Percentiles rank a stretch among this genome's conserved stretches.
Conservation (phyloP, 495 filamentous ascomycete genomes). For the Trichoderma parareesei region DNA sequence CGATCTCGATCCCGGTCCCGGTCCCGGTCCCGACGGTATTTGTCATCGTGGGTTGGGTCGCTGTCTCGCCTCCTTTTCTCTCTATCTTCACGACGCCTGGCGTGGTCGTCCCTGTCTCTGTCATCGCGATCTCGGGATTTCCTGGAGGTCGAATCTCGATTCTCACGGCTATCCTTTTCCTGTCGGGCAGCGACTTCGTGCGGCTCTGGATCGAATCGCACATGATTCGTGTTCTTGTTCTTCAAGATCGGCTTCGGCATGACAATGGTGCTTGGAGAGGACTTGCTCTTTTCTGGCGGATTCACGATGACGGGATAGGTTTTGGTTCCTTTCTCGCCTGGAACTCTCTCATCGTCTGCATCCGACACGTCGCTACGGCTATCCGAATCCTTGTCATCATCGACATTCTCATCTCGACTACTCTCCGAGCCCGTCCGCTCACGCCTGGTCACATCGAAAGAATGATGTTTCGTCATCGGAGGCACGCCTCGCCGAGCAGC, state of each 20-base stretch:
- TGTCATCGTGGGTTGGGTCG: slow-evolving; percentile 17
- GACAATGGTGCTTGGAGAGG: slow-evolving; percentile 31
- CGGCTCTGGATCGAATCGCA: slow-evolving; percentile 34
- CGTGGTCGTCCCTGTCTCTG: slow-evolving; percentile 19
- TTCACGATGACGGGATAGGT: slow-evolving; percentile 35
- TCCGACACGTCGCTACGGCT: slow-evolving; percentile 19
- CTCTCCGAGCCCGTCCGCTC: slow-evolving; percentile 13
- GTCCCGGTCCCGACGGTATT: slow-evolving; percentile 18
- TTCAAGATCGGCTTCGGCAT: slow-evolving; percentile 43
- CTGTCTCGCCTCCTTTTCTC: slow-evolving; percentile 18
- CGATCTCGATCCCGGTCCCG: slow-evolving; percentile 15
- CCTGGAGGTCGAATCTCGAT: slow-evolving; percentile 16
- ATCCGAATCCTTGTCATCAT: slow-evolving; percentile 17
- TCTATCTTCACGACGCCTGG: slow-evolving; percentile 19
- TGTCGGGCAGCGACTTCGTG: slow-evolving; percentile 23
- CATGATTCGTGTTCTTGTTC: slow-evolving; percentile 41
- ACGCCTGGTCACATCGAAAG: background rate
- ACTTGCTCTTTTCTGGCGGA: slow-evolving; percentile 25
- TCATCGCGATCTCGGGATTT: slow-evolving; percentile 22
- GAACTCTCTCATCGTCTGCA: slow-evolving; percentile 16
- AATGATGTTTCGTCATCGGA: slow-evolving; percentile 8
- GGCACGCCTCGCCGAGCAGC: slow-evolving; percentile 22
- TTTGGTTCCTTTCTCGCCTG: slow-evolving; percentile 20
- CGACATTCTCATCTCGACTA: background rate
- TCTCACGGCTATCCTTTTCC: background rate